Conservation (phyloP, 768 basidiomycete species). For the Xerocomus spinulosus region DNA sequence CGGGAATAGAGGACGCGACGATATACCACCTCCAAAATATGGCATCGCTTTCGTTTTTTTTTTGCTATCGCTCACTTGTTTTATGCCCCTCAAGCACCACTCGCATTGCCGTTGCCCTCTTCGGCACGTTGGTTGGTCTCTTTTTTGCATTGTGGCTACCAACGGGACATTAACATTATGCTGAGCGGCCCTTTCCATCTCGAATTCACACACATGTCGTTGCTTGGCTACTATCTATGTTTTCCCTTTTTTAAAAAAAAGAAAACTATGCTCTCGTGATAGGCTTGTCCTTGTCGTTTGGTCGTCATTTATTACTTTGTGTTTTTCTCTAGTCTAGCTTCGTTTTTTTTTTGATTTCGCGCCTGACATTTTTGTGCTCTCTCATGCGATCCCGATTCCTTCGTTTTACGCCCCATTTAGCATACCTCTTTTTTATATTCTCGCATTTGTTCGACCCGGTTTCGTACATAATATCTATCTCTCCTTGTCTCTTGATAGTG, state of each 20-base stretch:
- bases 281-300: conserved; percentile 19
- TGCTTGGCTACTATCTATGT: conserved; percentile 30
- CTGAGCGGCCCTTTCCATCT: conserved; percentile 18
- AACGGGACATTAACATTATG: conserved; percentile 28
- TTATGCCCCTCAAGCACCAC: conserved; percentile 20
- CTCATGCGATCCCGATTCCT: conserved; percentile 14
- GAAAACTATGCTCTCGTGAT: conserved; percentile 25
- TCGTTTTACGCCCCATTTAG: too few relatives aligned
- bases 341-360: conserved; percentile 1
- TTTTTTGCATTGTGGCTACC: conserved; percentile 8
- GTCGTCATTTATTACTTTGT: conserved; percentile 26
- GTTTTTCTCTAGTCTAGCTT: conserved; percentile 15
- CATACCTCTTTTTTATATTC: conserved; percentile 14
- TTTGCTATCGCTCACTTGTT: conserved; percentile 21
- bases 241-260: conserved; percentile 4
- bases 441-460: conserved; percentile 18
- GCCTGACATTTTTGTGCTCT: conserved; percentile 11
- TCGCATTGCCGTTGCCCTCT: conserved; percentile 14
- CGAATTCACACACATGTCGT: conserved; percentile 13
- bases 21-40: conserved; percentile 18
- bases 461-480: conserved; percentile 32
- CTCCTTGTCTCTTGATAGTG: conserved; percentile 19
- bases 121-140: conserved; percentile 11
- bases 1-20: conserved; percentile 23
- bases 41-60: conserved; percentile 26